A percentile compares a stretch with the other conserved stretches of the same genome.
phyloP scores from a whole-genome alignment of 2,329 filamentous ascomycete species.

The Ceratocystis diversiconidia region DNA sequence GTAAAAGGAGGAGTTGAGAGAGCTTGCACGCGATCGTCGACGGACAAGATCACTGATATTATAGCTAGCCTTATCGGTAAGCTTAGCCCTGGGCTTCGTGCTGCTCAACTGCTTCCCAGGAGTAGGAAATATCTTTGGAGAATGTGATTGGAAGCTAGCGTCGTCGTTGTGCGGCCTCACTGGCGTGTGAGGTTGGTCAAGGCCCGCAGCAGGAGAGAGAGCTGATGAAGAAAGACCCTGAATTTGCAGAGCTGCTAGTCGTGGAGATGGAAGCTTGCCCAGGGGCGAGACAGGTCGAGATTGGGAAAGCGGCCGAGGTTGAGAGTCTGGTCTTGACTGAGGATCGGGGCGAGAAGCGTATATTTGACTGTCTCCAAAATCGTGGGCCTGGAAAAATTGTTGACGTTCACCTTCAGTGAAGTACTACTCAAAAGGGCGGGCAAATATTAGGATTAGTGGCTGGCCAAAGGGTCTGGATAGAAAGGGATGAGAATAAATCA shows the following conservation, averaged over 20 bases:
- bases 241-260: constrained; percentile 13
- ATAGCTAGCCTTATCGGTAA: constrained; percentile 19
- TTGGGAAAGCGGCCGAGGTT: background rate
- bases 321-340: background rate
- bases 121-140: constrained; percentile 18
- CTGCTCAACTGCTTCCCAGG: constrained; percentile 7
- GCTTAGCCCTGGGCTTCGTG: background rate
- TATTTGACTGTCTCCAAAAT: constrained; percentile 9
- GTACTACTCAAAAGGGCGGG: constrained; percentile 11
- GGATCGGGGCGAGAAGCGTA: constrained; percentile 8
- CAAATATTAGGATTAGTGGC: constrained; percentile 12
- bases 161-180: background rate
- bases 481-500: background rate
- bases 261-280: constrained; percentile 16
- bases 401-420: constrained; percentile 17
- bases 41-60: constrained; percentile 24
- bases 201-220: background rate
- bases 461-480: constrained; percentile 1
- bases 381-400: constrained; percentile 16
- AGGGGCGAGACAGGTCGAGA: constrained; percentile 11
- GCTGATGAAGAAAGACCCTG: constrained; percentile 14
- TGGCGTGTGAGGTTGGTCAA: background rate
- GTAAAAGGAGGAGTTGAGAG: constrained; percentile 52
- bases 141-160: constrained; percentile 8
- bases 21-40: constrained; percentile 28